Base-by-base conservation (phyloP, 208 protist genomes). In the Herpetomonas samuelpessoai region DNA sequence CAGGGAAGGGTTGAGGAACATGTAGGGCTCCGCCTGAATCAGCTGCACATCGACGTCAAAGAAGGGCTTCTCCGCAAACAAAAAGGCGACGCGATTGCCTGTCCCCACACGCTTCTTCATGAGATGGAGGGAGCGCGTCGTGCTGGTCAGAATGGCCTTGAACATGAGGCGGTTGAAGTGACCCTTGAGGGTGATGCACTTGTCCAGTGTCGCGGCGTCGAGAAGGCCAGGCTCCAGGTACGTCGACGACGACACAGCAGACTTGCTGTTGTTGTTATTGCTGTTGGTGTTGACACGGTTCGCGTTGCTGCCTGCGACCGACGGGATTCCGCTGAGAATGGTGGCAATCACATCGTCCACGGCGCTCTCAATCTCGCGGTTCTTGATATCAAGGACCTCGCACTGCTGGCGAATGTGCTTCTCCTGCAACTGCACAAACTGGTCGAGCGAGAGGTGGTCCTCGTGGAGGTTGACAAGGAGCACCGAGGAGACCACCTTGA, bases 41-140 rank as follows among this genome's bases (percentile, higher is more conserved):
- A 98, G 87, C 76, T 98, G 92, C 38, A 98, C 79, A 57, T 97
- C 83, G 22, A 98, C 92, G 51, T 98, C 91, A 68, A 98, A 98
- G 68, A 98, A 92, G 9, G 97, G 95, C 73, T 88, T 92, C 52
- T 97, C 90, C 0, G 91, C 79, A 73, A 93, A 96, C 44, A 97
- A 77, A 49, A 97, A 97, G 31, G 87, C 81, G n/a, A 92, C 83
- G n/a, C 79, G 76, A 54, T 92, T 92, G 57, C 87, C 81, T 25
- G 93, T 95, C 45, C 91, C 93, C 22, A 97, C 81, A 57, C 95
- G 88, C 66, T 92, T 94, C 76, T 97, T 98, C 21, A 98, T 67
- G 19, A 95, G 57, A 69, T 96, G 92, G 52, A 97, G 68, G 46
- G 91, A 96, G 56, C 83, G 81, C 10, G 88, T 96, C 2, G 90